Base-by-base conservation (phyloP, 129 eudicot species). In the Erigeron canadensis region DNA sequence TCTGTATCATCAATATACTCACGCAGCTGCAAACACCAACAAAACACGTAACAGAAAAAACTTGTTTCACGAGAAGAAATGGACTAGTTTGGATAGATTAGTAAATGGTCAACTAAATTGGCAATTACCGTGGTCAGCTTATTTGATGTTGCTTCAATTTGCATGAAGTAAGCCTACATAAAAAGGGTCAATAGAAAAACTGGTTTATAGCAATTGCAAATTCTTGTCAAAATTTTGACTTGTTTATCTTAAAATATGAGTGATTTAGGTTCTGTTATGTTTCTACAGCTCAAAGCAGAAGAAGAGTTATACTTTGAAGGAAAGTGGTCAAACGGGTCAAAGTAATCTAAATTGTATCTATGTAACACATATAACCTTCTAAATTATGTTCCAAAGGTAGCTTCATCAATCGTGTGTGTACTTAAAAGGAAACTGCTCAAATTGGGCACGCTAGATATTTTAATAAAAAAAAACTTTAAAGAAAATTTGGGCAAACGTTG, bases 1-100 rank as follows among this genome's bases (percentile, higher is more conserved):
- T 92, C 98, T 3, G 98, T 92, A 85, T 92, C 95, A 79, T 92
- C 98, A 28, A 92, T 92, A 69, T 92, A 92, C 58, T 92, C 98
- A 17, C 96, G 84, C 78, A 92, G 69, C 98, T 92, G 82, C 16
- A 51, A 56, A 58, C 65, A 73, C 64, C 11, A 76, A 71, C 67
- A 60, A 41, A 6, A 73, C 61, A 48, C 13, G 15, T 43, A 3
- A 43, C 10, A 63, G 11, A 5, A 10, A 17, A 38, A 7, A 60
- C 17, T 59, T 61, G 60, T 59, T 59, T 48, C 15, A 18, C 23
- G n/a, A 63, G 18, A 34, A 43, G 67, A 22, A 15, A 21, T 47
- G 7, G 59, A 76, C 41, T 37, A 13, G 38, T 15, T 41, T 19
- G 39, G 46, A 12, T 23, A 69, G 40, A 69, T 70, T 7, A 53